phyloP scores from a whole-genome alignment of 2,329 filamentous ascomycete genomes.

The Fusarium sambucinum region DNA sequence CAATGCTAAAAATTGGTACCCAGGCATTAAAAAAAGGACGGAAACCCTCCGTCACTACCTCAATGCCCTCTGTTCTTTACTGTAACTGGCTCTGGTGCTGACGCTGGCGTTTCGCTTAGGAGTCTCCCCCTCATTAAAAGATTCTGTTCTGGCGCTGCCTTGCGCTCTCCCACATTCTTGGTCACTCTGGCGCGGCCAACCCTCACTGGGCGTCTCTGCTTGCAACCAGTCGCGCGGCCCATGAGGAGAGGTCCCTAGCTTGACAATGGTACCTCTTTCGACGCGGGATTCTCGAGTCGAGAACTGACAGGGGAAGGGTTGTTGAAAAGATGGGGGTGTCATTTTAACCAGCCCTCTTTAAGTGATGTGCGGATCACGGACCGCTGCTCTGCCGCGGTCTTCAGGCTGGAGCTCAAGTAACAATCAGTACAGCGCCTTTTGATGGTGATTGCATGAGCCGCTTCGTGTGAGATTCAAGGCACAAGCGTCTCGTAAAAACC shows the following conservation, averaged over 20 bases:
- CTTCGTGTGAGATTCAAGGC: not conserved
- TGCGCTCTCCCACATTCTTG: constrained; percentile 24
- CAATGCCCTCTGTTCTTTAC: constrained; percentile 9
- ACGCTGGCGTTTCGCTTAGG: constrained; percentile 23
- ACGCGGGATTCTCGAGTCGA: constrained; percentile 32
- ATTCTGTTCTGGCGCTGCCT: constrained; percentile 4
- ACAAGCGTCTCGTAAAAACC: not conserved
- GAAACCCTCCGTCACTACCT: constrained; percentile 26
- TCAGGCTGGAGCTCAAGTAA: constrained; percentile 13
- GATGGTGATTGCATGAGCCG: not conserved
- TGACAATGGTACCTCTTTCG: constrained; percentile 31
- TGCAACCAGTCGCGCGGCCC: constrained; percentile 32
- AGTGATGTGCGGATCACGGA: constrained; percentile 30
- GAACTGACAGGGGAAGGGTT: constrained; percentile 30
- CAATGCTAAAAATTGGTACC: not conserved
- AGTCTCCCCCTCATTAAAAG: constrained; percentile 8
- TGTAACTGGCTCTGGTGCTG: constrained; percentile 16
- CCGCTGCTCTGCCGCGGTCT: constrained; percentile 38
- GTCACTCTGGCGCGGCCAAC: constrained; percentile 32
- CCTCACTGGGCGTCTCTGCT: constrained; percentile 32
- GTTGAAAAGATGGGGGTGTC: constrained; percentile 13
- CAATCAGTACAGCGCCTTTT: not conserved
- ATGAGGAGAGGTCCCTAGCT: constrained; percentile 20
- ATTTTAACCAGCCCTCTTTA: constrained; percentile 7
- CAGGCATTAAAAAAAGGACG: constrained; percentile 5